phyloP scores from a whole-genome alignment of 768 basidiomycete genomes.

The Filobasidium wieringae region DNA sequence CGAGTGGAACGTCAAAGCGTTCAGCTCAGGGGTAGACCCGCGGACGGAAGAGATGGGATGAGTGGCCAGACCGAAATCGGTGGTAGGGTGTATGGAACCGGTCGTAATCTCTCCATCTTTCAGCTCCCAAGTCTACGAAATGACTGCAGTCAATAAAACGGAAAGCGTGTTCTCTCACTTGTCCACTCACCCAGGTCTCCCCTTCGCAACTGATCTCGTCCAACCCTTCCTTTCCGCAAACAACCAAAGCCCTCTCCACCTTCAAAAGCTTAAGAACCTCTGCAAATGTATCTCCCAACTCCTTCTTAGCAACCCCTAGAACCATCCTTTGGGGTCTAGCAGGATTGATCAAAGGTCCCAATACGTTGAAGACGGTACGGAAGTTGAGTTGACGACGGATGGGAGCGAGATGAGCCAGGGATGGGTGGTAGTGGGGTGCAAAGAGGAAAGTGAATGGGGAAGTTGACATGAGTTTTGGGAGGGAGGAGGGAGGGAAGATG shows the following conservation, averaged over 20 bases:
- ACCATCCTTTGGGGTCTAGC: slow-evolving; percentile 77
- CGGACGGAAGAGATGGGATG: slow-evolving; percentile 61
- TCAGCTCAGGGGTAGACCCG: slow-evolving; percentile 64
- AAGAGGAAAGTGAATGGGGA: slow-evolving; percentile 83
- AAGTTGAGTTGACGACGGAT: slow-evolving; percentile 78
- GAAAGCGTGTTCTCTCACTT: not conserved
- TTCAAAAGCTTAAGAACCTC: slow-evolving; percentile 59
- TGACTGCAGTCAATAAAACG: not conserved
- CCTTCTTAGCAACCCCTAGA: slow-evolving; percentile 71
- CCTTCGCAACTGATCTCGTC: slow-evolving; percentile 96
- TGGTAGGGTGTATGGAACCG: slow-evolving; percentile 51
- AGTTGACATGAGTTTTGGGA: slow-evolving; percentile 44
- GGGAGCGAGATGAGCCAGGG: slow-evolving; percentile 67
- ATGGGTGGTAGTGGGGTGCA: slow-evolving; percentile 84
- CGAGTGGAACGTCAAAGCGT: slow-evolving; percentile 58
- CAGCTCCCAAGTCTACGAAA: slow-evolving; percentile 53
- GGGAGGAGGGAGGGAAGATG: slow-evolving; percentile 49
- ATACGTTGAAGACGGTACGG: slow-evolving; percentile 89
- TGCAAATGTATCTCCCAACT: slow-evolving; percentile 72
- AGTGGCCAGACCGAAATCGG: slow-evolving; percentile 59
- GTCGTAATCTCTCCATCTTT: slow-evolving; percentile 51
- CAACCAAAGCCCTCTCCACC: slow-evolving; percentile 74
- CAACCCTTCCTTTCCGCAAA: slow-evolving; percentile 79
- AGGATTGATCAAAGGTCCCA: slow-evolving; percentile 90
- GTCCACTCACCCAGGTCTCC: slow-evolving; percentile 59